phyloP scores from a whole-genome alignment of 2,329 filamentous ascomycete genomes.

The Cladophialophora psammophila region DNA sequence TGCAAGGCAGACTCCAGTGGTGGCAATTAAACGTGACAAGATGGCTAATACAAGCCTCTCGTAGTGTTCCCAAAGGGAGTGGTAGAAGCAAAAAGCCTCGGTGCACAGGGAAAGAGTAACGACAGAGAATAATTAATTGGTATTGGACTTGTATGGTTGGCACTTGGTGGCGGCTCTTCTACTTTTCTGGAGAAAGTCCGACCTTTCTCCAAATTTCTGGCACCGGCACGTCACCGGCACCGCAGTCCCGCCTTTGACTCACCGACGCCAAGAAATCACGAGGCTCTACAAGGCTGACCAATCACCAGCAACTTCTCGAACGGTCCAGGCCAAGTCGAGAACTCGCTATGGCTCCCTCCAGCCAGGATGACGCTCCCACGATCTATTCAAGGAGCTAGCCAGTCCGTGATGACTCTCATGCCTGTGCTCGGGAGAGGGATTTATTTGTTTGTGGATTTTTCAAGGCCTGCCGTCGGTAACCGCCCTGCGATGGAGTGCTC shows the following conservation, averaged over 20 bases:
- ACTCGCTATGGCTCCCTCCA: neutral
- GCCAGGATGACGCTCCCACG: neutral
- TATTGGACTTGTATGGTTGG: neutral
- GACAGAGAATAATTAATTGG: neutral
- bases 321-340: neutral
- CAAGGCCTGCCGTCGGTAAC: slow-evolving; percentile 13
- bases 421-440: neutral
- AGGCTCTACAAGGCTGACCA: slow-evolving; percentile 24
- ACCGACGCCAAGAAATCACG: slow-evolving; percentile 7
- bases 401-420: slow-evolving; percentile 10
- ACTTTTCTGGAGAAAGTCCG: slow-evolving; percentile 9
- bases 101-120: neutral
- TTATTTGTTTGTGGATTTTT: neutral
- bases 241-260: slow-evolving; percentile 20
- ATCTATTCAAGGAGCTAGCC: neutral
- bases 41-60: neutral
- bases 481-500: slow-evolving; percentile 7
- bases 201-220: slow-evolving; percentile 19
- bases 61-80: neutral
- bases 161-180: slow-evolving; percentile 23
- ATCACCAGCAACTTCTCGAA: neutral
- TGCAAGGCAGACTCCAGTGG: neutral
- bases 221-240: slow-evolving; percentile 27
- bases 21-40: neutral
- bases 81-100: neutral